Evolutionary conservation across 1,139 yeast genomes (phyloP), one percentile per base, ranked within the genome.

Genomic region (Hemisphaericaspora lyxosophila): DNA sequence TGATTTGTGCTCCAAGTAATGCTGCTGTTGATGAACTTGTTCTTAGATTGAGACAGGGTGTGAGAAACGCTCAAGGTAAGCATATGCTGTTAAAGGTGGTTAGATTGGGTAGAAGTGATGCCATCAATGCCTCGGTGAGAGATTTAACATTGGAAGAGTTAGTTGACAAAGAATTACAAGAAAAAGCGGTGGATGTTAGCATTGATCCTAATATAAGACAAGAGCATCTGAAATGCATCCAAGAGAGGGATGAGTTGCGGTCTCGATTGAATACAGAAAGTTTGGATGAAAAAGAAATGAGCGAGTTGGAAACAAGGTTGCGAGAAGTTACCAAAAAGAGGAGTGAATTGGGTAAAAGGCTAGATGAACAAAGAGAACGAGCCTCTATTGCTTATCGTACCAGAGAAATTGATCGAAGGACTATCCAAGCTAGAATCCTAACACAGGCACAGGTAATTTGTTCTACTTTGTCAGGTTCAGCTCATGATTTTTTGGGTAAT

Each of bases 11-110:
- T 1, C 99, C 99, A 3, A 88, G 97, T 59, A 94, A 94, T 65
- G 99, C 99, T 0, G 99, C 99, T 7, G 97, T 94, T 6, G 99
- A 94, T 64, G 98, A 94, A 55, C 71, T 94, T 48, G 95, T 90
- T n/a, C 53, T 90, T 16, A 82, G 99, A 58, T 66, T 94, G 43
- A 80, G 85, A 48, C 73, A 70, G 23, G 97, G 97, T 2, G 81
- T 90, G 3, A 61, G 64, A 34, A 75, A 78, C 42, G 59, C 75
- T 3, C 63, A 67, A 17, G 96, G 96, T 1, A 63, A 67, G n/a
- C 50, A 55, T 1, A 75, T 80, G 47, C 62, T 64, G 2, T 95
- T 96, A 1, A 75, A 73, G 27, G 76, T 92, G 9, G 95, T 94
- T n/a, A 78, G 98, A 51, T 65, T 94, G 30, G 98, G 99, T 33